A percentile compares a stretch with the other conserved stretches of the same genome.
Conservation (phyloP, 225 moss, liverwort and hornwort genomes). For the Marchantia paleacea region DNA sequence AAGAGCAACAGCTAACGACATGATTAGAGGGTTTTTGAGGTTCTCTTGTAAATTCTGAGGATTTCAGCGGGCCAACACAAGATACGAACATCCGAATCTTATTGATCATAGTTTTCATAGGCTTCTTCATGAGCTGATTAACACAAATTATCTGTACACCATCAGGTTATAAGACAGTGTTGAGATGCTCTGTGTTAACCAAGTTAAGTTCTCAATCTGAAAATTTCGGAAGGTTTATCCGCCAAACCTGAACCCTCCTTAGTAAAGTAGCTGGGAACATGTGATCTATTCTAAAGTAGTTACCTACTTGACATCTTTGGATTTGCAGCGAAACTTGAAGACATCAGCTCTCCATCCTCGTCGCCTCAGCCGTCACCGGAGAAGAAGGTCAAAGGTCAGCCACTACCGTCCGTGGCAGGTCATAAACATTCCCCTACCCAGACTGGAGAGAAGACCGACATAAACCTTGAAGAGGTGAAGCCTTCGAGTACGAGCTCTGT, state of each 20-base stretch:
- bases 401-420: background rate
- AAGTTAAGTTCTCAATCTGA: no score
- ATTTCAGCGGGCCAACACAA: no score
- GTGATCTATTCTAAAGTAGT: background rate
- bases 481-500: background rate
- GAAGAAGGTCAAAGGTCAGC: slow-evolving; percentile 2
- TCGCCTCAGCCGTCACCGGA: background rate
- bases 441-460: background rate
- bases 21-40: background rate
- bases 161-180: no score
- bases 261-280: no score
- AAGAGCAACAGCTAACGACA: background rate
- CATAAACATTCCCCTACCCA: background rate
- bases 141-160: no score
- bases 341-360: background rate
- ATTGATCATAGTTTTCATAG: no score
- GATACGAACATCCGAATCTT: no score
- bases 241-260: no score
- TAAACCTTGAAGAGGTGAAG: slow-evolving; percentile 19
- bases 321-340: slow-evolving; percentile 15
- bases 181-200: no score
- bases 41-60: no score
- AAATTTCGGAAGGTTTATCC: no score
- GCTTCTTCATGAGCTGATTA: no score
- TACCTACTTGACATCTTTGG: background rate